These are phyloP conservation scores for Epichloe aotearoae DNA, from an alignment of 2,329 filamentous ascomycete species.

Conservation along the genomic window DNA sequence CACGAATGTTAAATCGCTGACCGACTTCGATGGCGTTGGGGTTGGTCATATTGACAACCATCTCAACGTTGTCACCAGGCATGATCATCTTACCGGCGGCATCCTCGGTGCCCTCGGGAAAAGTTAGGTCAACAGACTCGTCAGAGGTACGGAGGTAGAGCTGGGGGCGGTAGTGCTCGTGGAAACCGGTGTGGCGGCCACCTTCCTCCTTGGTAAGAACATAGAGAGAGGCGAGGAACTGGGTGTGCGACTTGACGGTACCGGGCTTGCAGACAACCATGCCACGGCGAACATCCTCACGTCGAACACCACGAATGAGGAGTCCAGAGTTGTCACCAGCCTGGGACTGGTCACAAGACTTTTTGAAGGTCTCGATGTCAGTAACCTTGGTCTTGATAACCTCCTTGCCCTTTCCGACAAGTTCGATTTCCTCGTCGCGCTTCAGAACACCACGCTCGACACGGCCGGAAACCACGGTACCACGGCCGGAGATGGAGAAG, in stretches of 20 bases:
- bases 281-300: slow-evolving; percentile 85
- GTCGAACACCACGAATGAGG: slow-evolving; percentile 86
- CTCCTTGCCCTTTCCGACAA: slow-evolving; percentile 71
- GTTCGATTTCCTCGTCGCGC: slow-evolving; percentile 87
- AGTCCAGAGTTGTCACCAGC: slow-evolving; percentile 98
- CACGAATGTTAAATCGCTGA: slow-evolving; percentile 95
- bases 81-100: slow-evolving; percentile 69
- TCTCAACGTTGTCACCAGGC: slow-evolving; percentile 98
- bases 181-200: slow-evolving; percentile 91
- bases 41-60: slow-evolving; percentile 75
- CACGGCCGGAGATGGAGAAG: slow-evolving; percentile 83
- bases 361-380: slow-evolving; percentile 99
- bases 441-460: slow-evolving; percentile 92
- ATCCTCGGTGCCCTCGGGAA: slow-evolving; percentile 74
- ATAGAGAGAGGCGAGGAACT: slow-evolving; percentile 94
- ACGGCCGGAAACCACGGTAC: slow-evolving; percentile 92
- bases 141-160: slow-evolving; percentile 90
- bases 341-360: slow-evolving; percentile 91
- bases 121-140: slow-evolving; percentile 64
- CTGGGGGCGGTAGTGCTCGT: slow-evolving; percentile 92
- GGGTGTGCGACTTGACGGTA: slow-evolving; percentile 69
- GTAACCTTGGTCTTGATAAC: slow-evolving; percentile 98
- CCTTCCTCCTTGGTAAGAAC: slow-evolving; percentile 96
- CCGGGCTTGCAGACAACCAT: slow-evolving; percentile 88
- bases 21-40: slow-evolving; percentile 81